Percentiles rank a stretch among this genome's conserved stretches.
Conservation (phyloP, 768 basidiomycete species). For the Gelatoporia subvermispora region DNA sequence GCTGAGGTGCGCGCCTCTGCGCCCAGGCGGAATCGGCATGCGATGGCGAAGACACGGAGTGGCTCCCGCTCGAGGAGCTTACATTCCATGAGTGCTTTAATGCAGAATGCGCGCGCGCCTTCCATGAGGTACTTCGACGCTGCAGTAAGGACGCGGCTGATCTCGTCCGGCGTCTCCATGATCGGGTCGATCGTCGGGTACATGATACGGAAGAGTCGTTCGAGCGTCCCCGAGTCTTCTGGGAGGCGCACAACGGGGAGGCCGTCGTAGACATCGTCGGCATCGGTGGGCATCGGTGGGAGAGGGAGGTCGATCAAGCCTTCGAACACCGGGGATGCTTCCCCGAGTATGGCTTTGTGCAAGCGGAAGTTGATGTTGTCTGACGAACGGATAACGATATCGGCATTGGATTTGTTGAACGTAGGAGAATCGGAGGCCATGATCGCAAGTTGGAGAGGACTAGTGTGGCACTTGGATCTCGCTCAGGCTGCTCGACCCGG, state of each 20-base stretch:
- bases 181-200: no score
- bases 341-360: slow-evolving; percentile 47
- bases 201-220: slow-evolving; percentile 6
- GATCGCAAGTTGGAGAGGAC: no score
- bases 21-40: background rate
- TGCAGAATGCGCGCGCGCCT: no score
- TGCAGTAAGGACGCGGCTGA: slow-evolving; percentile 26
- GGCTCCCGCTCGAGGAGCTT: background rate
- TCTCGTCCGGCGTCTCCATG: slow-evolving; percentile 38
- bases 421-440: no score
- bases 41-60: background rate
- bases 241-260: background rate
- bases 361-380: slow-evolving; percentile 46
- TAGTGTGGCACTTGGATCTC: no score
- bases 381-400: slow-evolving; percentile 52
- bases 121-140: slow-evolving; percentile 4
- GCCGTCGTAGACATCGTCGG: no score
- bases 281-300: slow-evolving; percentile 17
- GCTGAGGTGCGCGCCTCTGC: background rate
- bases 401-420: slow-evolving; percentile 20
- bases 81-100: background rate
- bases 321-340: slow-evolving; percentile 55
- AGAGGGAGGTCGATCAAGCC: slow-evolving; percentile 49
- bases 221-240: slow-evolving; percentile 6
- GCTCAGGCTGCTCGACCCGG: no score